Conservation (phyloP, 2,329 filamentous ascomycete species). For the Nothophoma quercina region DNA sequence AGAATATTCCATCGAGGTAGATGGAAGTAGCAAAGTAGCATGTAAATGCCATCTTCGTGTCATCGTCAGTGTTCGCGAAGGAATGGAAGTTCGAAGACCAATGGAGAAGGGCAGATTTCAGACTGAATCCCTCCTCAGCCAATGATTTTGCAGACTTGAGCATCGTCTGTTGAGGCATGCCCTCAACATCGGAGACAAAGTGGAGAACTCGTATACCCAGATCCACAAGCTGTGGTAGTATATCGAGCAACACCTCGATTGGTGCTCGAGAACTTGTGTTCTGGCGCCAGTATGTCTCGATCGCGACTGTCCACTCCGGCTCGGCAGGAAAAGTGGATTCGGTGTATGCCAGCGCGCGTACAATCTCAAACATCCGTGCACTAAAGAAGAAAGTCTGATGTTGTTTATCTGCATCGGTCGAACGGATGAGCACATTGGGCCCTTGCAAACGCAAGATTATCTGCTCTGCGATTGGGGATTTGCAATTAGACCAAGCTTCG, state of each 20-base stretch:
- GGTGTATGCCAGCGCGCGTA: slow-evolving; percentile 36
- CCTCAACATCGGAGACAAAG: slow-evolving; percentile 2
- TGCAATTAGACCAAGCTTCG: slow-evolving; percentile 14
- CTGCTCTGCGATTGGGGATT: slow-evolving; percentile 24
- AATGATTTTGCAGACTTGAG: slow-evolving; percentile 8
- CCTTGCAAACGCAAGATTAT: slow-evolving; percentile 34
- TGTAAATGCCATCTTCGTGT: slow-evolving; percentile 15
- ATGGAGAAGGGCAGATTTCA: slow-evolving; percentile 24
- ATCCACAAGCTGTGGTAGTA: slow-evolving; percentile 31
- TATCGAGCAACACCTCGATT: slow-evolving; percentile 37
- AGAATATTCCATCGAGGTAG: slow-evolving; percentile 38
- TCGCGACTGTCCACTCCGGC: slow-evolving; percentile 26
- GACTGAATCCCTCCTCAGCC: slow-evolving; percentile 27
- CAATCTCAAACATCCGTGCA: slow-evolving; percentile 38
- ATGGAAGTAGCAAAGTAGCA: slow-evolving; percentile 40
- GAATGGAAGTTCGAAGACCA: slow-evolving; percentile 18
- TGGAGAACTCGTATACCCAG: slow-evolving; percentile 25
- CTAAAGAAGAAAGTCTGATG: slow-evolving; percentile 35
- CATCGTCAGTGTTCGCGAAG: no score
- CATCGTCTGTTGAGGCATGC: neutral
- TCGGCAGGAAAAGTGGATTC: slow-evolving; percentile 32
- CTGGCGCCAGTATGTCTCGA: slow-evolving; percentile 26
- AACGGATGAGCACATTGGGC: slow-evolving; percentile 16
- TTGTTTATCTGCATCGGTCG: slow-evolving; percentile 6
- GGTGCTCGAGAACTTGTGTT: slow-evolving; percentile 27